These are phyloP conservation scores for Zelopaecilomyces penicillatus DNA, from an alignment of 2,329 filamentous ascomycete species.

Conservation along the genomic window DNA sequence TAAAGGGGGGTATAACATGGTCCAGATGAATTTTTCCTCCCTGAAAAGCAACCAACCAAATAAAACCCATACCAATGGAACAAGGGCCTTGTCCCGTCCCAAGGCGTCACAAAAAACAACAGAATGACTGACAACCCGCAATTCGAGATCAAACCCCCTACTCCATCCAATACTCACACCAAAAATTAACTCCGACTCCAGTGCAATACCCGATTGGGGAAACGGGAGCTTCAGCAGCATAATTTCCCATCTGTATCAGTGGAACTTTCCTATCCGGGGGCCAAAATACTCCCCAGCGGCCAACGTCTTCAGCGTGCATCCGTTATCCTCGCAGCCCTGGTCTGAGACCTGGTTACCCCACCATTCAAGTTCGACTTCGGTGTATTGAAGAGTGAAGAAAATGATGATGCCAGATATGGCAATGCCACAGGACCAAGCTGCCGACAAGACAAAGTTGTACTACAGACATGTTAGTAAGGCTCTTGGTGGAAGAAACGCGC, in stretches of 20 bases:
- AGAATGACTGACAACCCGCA: too few relatives aligned
- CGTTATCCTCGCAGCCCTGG: slow-evolving; percentile 33
- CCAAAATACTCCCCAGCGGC: slow-evolving; percentile 30
- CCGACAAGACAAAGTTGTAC: slow-evolving; percentile 47
- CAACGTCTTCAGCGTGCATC: slow-evolving; percentile 29
- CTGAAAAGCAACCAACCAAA: too few relatives aligned
- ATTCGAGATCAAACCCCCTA: background rate
- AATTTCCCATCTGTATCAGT: slow-evolving; percentile 11
- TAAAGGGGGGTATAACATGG: too few relatives aligned
- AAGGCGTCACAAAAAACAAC: too few relatives aligned
- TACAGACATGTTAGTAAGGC: slow-evolving; percentile 12
- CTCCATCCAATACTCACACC: background rate
- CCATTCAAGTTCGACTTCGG: slow-evolving; percentile 35
- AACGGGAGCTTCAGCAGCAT: too few relatives aligned
- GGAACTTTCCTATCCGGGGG: slow-evolving; percentile 31
- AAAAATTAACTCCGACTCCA: too few relatives aligned
- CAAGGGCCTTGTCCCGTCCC: too few relatives aligned
- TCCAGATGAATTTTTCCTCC: too few relatives aligned
- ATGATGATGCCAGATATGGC: slow-evolving; percentile 44
- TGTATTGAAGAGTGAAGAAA: slow-evolving; percentile 43
- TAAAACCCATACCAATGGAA: too few relatives aligned
- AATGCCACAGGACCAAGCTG: slow-evolving; percentile 41
- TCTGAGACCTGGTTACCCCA: slow-evolving; percentile 39
- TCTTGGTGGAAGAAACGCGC: background rate
- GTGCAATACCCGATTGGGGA: too few relatives aligned